Evolutionary conservation across 108 stramenopile species (phyloP), one percentile per base, ranked within the genome.

Genomic region (Conticribra weissflogii): DNA sequence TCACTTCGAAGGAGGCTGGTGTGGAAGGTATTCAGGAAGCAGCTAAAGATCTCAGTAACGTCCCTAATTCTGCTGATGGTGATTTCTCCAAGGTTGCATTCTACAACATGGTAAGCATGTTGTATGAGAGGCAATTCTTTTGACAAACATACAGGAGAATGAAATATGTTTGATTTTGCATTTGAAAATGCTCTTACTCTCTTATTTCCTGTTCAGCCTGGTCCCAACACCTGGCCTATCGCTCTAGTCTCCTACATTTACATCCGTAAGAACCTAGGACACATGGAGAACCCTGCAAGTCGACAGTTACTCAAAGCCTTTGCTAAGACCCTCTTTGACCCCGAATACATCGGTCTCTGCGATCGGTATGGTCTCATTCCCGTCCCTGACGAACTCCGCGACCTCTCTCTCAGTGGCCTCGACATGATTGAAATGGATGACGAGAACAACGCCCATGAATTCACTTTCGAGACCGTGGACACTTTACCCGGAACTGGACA

Each of bases 161-260:
- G n/a, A 61, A 9, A 17, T n/a, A 22, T 47, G 9, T 22, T 61
- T 41, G 33, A 9, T 22, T 28, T 61, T 45, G 14, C 16, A 52
- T 1, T 45, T n/a, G 44, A 2, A n/a, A 1, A n/a, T 64, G 45
- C 32, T 55, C 19, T 32, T 4, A 28, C 28, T 14, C 12, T 59
- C 1, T 22, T 44, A 16, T 48, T 3, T 41, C 19, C 44, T 47
- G 16, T 18, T 29, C 78, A 79, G 78, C 66, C 71, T 46, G 78
- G 78, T 15, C 0, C 64, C 19, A 72, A 72, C 65, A 89, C 95
- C 17, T 96, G 92, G 92, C 95, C 95, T 36, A 93, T 96, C 51
- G 79, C 87, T 33, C 84, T 83, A 27, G 82, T 92, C 55, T 86
- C 88, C 14, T 93, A 93, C 76, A 51, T 96, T 41, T 96, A 92